Percentiles rank a stretch among this genome's conserved stretches.
Conservation (phyloP, 345 rosid species). For the Eucalyptus curtisii region DNA sequence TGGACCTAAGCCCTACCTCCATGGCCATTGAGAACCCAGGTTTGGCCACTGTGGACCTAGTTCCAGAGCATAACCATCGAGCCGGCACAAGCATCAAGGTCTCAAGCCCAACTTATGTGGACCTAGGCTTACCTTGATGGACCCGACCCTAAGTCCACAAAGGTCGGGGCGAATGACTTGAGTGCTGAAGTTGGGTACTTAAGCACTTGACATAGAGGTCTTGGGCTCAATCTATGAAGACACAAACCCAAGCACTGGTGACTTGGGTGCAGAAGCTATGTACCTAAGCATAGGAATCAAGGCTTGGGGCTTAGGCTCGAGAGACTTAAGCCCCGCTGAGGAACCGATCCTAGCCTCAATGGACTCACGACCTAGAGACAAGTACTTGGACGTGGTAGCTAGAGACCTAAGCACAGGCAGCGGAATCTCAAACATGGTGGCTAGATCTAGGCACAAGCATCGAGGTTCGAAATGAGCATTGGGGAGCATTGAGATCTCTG, state of each 20-base stretch:
- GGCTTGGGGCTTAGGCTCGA: not conserved
- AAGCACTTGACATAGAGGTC: not conserved
- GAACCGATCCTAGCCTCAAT: not conserved
- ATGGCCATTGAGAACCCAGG: no score
- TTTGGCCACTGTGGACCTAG: not conserved
- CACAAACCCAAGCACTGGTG: not conserved
- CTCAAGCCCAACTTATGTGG: not conserved
- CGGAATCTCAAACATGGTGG: not conserved
- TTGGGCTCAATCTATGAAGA: not conserved
- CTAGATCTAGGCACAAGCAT: not conserved
- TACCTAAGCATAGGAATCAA: not conserved
- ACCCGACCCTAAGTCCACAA: not conserved
- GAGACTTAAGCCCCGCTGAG: not conserved
- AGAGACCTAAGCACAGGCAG: accelerated
- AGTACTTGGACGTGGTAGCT: not conserved
- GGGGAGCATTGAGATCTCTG: not conserved
- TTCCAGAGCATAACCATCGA: no score
- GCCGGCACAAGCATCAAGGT: not conserved
- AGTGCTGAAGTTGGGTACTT: not conserved
- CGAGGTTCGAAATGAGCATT: not conserved
- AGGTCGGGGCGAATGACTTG: not conserved
- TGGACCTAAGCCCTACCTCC: not conserved
- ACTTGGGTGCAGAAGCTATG: not conserved
- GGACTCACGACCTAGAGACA: not conserved
- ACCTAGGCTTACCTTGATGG: not conserved